Evolutionary conservation across 352 stramenopile genomes (phyloP), one percentile per base, ranked within the genome.

Genomic region (Saprolegnia diclina): DNA sequence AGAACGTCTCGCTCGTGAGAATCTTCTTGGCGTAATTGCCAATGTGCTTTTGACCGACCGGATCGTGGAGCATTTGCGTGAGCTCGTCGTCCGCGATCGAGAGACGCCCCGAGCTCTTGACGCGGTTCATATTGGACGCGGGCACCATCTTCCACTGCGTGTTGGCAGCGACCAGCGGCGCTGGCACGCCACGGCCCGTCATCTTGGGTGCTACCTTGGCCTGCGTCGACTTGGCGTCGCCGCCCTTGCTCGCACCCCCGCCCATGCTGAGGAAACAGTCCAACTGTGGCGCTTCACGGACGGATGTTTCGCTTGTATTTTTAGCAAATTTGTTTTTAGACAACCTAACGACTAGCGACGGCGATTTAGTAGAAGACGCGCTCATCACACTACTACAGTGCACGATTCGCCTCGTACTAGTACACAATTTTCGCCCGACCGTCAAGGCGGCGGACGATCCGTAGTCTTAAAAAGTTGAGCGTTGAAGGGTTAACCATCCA

Each of bases 11-110:
- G 57, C 83, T 79, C 11, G 82, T 90, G 72, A 90, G 72, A 61
- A 92, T 92, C 73, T 90, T 90, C 73, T 94, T 91, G 50, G 85
- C 85, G 56, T 83, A 91, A 14, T 75, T 72, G 35, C 85, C 82
- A 63, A 94, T 89, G 71, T 94, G 83, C 59, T 91, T 92, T 59
- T 91, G 83, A 0, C 85, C 83, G 29, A 94, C 79, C 2, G 85
- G 85, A 56, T 92, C 86, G 56, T 91, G 79, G 46, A 94, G 74
- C 69, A 91, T 77, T 18, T 79, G 71, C 32, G 83, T 73, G 53
- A 93, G 69, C 64, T 93, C 85, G 37, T 91, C 84, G 48, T 85
- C 80, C 10, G 78, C 84, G 2, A 77, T 82, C 4, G 72, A 26
- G 40, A 66, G 22, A 54, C 42, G 42, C 2, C 42, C 42, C 42